Percentiles rank a stretch among this genome's conserved stretches.
These are phyloP conservation scores for Boechera stricta DNA, from an alignment of 345 rosid species.

Conservation along the genomic window DNA sequence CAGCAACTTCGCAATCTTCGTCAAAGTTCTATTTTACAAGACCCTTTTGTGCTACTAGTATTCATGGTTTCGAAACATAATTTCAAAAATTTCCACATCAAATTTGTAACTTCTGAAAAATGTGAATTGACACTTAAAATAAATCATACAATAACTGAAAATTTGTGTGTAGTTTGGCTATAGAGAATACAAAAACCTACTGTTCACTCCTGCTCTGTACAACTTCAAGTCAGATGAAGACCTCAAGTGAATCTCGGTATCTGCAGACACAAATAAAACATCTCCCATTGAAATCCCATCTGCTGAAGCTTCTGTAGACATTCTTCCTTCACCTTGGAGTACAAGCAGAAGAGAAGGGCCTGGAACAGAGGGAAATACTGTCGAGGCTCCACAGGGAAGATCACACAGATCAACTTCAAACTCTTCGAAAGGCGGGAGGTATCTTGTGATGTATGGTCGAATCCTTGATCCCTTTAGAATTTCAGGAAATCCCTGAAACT, in stretches of 20 bases:
- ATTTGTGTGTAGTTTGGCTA: conserved; percentile 31
- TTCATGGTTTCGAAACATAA: background rate
- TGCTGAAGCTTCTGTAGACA: conserved; percentile 49
- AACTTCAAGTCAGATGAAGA: conserved; percentile 60
- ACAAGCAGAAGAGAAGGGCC: conserved; percentile 88
- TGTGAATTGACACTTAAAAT: background rate
- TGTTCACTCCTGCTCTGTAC: conserved; percentile 89
- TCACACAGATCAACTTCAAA: conserved; percentile 83
- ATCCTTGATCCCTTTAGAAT: conserved; percentile 75
- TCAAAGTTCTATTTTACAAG: background rate
- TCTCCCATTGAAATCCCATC: conserved; percentile 67
- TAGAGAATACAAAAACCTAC: conserved; percentile 58
- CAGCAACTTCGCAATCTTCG: background rate
- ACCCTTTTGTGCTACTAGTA: background rate
- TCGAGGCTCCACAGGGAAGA: conserved; percentile 68
- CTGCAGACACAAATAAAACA: conserved; percentile 79
- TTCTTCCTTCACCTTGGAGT: conserved; percentile 65
- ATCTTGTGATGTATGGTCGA: conserved; percentile 71
- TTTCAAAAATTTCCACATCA: background rate
- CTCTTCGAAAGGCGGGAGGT: conserved; percentile 92
- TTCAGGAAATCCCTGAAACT: conserved; percentile 84
- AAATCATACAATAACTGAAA: conserved; percentile 16
- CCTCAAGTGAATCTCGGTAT: conserved; percentile 57
- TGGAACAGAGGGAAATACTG: conserved; percentile 66
- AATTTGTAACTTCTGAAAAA: background rate